Conservation (phyloP, 345 rosid species). For the Populus davidiana region DNA sequence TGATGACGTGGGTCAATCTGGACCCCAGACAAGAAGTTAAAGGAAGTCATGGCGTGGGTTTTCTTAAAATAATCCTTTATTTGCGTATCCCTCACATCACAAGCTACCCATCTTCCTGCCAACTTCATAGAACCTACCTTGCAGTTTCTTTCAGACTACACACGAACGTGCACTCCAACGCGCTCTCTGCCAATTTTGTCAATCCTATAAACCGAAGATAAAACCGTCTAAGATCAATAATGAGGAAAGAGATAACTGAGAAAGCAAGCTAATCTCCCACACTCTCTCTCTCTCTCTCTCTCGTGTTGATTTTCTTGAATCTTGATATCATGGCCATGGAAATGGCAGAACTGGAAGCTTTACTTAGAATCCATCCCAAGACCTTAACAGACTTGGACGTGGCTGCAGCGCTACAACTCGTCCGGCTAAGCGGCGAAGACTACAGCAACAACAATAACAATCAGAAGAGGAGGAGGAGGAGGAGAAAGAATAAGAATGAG, state of each 20-base stretch:
- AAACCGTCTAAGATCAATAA: neutral
- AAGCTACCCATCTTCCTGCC: slow-evolving; percentile 2
- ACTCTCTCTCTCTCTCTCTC: neutral
- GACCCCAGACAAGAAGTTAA: neutral
- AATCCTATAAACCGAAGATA: slow-evolving; percentile 2
- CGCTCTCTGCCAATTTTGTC: slow-evolving; percentile 10
- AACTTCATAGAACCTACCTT: slow-evolving; percentile 29
- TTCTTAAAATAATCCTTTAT: neutral
- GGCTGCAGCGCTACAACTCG: slow-evolving; percentile 40
- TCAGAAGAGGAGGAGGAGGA: neutral
- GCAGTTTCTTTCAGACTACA: slow-evolving; percentile 20
- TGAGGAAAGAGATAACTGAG: neutral
- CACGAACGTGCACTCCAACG: slow-evolving; percentile 12
- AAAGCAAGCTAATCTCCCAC: neutral
- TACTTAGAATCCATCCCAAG: neutral
- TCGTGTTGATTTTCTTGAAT: neutral
- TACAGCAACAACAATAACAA: neutral
- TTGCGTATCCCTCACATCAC: no score
- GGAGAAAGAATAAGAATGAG: neutral
- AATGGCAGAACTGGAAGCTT: slow-evolving; percentile 11
- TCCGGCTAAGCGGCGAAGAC: slow-evolving; percentile 46
- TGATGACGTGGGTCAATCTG: neutral
- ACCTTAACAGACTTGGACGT: slow-evolving; percentile 25
- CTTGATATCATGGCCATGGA: neutral
- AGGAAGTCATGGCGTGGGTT: neutral